Evolutionary conservation across 306 rosid genomes (phyloP).

Genomic region (Lagenaria siceraria): DNA sequence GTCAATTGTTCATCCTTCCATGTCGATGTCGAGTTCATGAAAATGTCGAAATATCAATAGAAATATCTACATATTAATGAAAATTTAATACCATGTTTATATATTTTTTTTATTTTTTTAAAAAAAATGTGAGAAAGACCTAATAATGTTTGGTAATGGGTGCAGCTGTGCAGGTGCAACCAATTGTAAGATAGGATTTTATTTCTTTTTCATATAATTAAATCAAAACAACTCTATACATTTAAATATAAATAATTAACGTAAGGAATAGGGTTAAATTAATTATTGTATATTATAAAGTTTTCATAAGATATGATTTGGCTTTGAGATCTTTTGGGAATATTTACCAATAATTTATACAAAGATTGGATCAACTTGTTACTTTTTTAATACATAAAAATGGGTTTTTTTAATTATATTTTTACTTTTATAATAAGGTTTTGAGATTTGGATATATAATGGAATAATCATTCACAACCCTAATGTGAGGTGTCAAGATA

Average conservation of each 20-base stretch:
- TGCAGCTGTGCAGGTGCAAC: conserved; percentile 4
- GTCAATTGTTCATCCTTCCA: no score
- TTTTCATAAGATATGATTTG: conserved; percentile 6
- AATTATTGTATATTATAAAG: not conserved
- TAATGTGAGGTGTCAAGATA: not conserved
- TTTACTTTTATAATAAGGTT: not conserved
- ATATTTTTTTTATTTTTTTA: no score
- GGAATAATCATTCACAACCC: conserved; percentile 3
- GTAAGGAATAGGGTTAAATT: not conserved
- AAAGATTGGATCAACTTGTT: not conserved
- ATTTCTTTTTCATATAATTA: not conserved
- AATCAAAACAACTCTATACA: not conserved
- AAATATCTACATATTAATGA: no score
- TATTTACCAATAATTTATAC: not conserved
- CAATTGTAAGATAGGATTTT: not conserved
- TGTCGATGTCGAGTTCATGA: no score
- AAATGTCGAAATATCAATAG: no score
- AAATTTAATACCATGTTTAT: no score
- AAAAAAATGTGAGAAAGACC: not conserved
- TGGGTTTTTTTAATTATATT: not conserved
- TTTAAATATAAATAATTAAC: not conserved
- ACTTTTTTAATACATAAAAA: not conserved
- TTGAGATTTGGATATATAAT: conserved; percentile 2
- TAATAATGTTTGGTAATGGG: conserved; percentile 5
- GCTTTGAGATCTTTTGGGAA: conserved; percentile 9